Conservation (phyloP, 1,284 basidiomycete species). For the Lignosus rhinocerotis region DNA sequence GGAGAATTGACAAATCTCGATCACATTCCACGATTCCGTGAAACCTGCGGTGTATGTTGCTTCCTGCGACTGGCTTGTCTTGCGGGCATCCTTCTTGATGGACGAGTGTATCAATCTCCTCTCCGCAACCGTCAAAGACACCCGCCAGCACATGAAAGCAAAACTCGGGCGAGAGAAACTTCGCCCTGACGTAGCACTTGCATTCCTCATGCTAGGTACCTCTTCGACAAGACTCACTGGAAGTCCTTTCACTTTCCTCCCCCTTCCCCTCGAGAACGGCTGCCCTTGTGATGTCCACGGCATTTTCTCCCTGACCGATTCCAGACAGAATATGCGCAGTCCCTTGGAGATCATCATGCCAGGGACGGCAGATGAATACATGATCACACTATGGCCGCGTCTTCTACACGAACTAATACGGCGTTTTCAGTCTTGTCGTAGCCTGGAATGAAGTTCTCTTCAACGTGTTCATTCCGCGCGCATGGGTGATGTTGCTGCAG, state of each 20-base stretch:
- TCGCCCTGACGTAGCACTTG: conserved; percentile 38
- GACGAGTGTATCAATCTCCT: conserved; percentile 28
- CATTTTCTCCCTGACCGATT: conserved; percentile 46
- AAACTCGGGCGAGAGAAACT: conserved; percentile 42
- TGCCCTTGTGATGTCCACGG: conserved; percentile 49
- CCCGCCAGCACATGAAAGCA: conserved; percentile 12
- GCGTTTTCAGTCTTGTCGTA: conserved; percentile 15
- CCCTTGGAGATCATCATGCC: conserved; percentile 41
- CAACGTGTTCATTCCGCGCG: conserved; percentile 2
- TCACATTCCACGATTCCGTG: background rate
- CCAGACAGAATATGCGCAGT: conserved; percentile 47
- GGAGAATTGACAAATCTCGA: background rate
- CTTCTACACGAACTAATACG: background rate
- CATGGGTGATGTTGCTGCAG: conserved; percentile 7
- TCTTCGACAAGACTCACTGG: conserved; percentile 26
- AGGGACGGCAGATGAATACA: conserved; percentile 43
- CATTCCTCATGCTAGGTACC: conserved; percentile 23
- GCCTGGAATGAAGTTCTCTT: conserved; percentile 25
- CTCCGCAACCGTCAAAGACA: conserved; percentile 23
- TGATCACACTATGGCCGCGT: conserved; percentile 16
- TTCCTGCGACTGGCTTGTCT: conserved; percentile 28
- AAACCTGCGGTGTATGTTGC: background rate
- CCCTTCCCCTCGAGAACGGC: conserved; percentile 45
- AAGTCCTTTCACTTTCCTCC: conserved; percentile 48
- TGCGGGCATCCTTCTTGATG: conserved; percentile 29